Evolutionary conservation across 495 filamentous ascomycete genomes (phyloP).

Genomic region (Aspergillus panamensis): DNA sequence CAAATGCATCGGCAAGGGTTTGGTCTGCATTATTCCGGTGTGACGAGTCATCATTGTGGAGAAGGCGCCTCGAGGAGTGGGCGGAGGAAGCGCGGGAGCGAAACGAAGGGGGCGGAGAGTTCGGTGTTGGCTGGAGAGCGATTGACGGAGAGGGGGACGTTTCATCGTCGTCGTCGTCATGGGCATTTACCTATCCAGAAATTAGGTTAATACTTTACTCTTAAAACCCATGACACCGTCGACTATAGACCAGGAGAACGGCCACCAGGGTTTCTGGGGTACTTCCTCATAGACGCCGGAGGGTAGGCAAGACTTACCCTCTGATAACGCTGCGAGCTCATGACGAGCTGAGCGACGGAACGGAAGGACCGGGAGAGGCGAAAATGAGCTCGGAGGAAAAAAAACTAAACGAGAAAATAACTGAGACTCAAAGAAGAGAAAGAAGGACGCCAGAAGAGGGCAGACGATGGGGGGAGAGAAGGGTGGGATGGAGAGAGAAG

Average conservation of each 20-base stretch:
- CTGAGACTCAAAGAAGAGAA: constrained; percentile 1
- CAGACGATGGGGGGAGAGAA: constrained; percentile 20
- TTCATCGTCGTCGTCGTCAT: constrained; percentile 47
- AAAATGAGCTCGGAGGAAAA: constrained; percentile 1
- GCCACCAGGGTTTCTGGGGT: background rate
- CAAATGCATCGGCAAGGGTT: constrained; percentile 87
- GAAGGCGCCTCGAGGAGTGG: constrained; percentile 53
- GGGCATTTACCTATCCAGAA: constrained; percentile 49
- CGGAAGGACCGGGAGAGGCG: constrained; percentile 17
- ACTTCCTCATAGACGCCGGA: background rate
- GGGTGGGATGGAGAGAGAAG: constrained; percentile 18
- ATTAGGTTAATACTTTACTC: constrained; percentile 15
- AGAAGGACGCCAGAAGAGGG: constrained; percentile 16
- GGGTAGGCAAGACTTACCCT: constrained; percentile 54
- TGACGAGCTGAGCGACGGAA: constrained; percentile 48
- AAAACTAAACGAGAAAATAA: background rate
- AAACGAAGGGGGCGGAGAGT: constrained; percentile 92
- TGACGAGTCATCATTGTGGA: constrained; percentile 47
- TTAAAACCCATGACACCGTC: background rate
- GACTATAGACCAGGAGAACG: background rate
- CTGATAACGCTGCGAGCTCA: constrained; percentile 83
- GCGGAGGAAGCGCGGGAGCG: constrained; percentile 74
- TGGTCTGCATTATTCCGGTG: constrained; percentile 59
- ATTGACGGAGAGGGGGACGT: constrained; percentile 39
- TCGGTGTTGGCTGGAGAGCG: constrained; percentile 55